Evolutionary conservation across 75 land plant species (phyloP), one percentile per base, ranked within the genome.

Genomic region (Azolla pinnata): DNA sequence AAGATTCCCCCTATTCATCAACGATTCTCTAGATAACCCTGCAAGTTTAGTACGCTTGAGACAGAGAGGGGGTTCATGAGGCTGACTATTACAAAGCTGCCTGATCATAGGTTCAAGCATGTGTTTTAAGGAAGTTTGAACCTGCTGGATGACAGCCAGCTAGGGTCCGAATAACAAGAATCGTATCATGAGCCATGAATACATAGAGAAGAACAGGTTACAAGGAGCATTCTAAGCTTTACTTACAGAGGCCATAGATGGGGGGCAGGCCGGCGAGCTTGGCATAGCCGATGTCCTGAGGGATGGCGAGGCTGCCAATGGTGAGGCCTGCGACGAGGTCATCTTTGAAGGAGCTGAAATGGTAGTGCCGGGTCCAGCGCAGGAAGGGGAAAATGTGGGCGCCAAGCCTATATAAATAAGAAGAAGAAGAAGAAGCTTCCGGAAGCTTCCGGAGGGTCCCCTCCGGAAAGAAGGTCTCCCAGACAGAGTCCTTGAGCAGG

Each of bases 291-390:
- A 78, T 66, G 18, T 70, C 79, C 64, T 78, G 80, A 45, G 84
- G 87, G 24, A 83, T 73, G 34, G 81, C 79, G 54, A 83, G 76
- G 54, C 87, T 83, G 38, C 85, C 87, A 67, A 83, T 83, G 62
- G 87, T 83, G 62, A 81, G 31, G 16, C 87, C 85, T 0, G 87
- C 65, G 26, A 81, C 18, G 3, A 68, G 5, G 53, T 83, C 87
- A 20, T 71, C 33, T 34, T 60, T 59, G 52, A 83, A 61, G 8
- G 60, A 35, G 23, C 20, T 44, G 20, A 74, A 62, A n/a, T 26
- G 66, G 73, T 84, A 84, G 16, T 61, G 54, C n/a, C 75, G 35
- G 3, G 50, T 51, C 87, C 87, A 82, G 1, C 71, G 71, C 0
- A 82, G 47, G 34, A 82, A 74, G 30, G 87, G 87, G 59, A 84